Percentiles rank a stretch among this genome's conserved stretches.
phyloP scores from a whole-genome alignment of 2,329 filamentous ascomycete species.

The Paracamarosporium sp. region DNA sequence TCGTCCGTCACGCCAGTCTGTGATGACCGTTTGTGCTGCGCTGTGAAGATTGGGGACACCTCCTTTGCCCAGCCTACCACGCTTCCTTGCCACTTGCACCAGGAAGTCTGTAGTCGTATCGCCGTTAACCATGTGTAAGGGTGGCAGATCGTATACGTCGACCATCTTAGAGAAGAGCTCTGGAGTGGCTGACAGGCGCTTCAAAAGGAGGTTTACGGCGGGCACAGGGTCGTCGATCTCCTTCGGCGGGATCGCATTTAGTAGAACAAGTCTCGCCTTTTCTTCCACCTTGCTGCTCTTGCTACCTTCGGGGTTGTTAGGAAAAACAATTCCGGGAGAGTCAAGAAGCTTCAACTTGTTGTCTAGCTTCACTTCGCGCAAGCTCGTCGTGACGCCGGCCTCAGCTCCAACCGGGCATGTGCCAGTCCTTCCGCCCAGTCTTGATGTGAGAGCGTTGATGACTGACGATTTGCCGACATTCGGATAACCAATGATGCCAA shows the following conservation, averaged over 20 bases:
- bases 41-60: slow-evolving; percentile 88
- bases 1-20: slow-evolving; percentile 94
- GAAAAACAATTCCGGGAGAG: slow-evolving; percentile 94
- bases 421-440: slow-evolving; percentile 71
- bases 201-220: slow-evolving; percentile 83
- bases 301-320: slow-evolving; percentile 61
- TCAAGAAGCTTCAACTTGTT: slow-evolving; percentile 93
- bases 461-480: slow-evolving; percentile 97
- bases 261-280: slow-evolving; percentile 79
- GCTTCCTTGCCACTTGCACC: slow-evolving; percentile 91
- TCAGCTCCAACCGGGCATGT: slow-evolving; percentile 90
- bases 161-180: slow-evolving; percentile 81
- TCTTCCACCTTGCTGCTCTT: slow-evolving; percentile 69
- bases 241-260: slow-evolving; percentile 92
- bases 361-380: slow-evolving; percentile 91
- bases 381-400: slow-evolving; percentile 87
- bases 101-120: slow-evolving; percentile 90
- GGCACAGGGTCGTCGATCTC: slow-evolving; percentile 93
- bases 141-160: slow-evolving; percentile 82
- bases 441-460: slow-evolving; percentile 87
- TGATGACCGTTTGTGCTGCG: slow-evolving; percentile 91
- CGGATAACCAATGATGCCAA: slow-evolving; percentile 93
- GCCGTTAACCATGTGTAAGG: slow-evolving; percentile 72
- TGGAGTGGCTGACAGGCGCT: slow-evolving; percentile 75
- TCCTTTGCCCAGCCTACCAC: slow-evolving; percentile 85